phyloP scores from a whole-genome alignment of 257 asterid genomes.

The Plantago elongata region DNA sequence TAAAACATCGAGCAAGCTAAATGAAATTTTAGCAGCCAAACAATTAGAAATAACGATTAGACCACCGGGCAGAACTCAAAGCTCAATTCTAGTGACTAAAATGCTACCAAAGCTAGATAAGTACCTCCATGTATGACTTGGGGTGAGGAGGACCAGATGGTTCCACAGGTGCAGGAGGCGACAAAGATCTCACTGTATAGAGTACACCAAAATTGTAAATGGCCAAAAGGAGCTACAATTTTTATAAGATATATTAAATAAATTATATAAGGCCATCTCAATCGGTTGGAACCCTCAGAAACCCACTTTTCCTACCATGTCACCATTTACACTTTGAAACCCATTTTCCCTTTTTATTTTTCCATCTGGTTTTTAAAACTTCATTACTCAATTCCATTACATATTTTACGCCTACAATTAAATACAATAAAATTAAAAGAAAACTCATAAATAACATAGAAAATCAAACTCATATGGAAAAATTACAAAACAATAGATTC shows the following conservation, averaged over 20 bases:
- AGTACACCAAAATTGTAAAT: constrained; percentile 17
- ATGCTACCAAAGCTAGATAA: not conserved
- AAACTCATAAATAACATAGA: too few relatives aligned
- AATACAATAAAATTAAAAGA: too few relatives aligned
- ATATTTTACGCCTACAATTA: too few relatives aligned
- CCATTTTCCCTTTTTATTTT: too few relatives aligned
- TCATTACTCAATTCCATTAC: too few relatives aligned
- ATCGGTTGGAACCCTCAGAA: too few relatives aligned
- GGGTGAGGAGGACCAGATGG: constrained; percentile 76
- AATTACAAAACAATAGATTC: too few relatives aligned
- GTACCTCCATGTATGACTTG: constrained; percentile 86
- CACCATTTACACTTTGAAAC: too few relatives aligned
- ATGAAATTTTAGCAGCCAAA: not conserved
- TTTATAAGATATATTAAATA: constrained; percentile 1
- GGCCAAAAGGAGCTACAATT: constrained; percentile 7
- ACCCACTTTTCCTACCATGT: too few relatives aligned
- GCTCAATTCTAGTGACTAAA: not conserved
- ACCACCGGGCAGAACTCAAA: not conserved
- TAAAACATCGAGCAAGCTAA: not conserved
- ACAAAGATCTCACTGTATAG: constrained; percentile 59
- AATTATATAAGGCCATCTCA: constrained; percentile 8
- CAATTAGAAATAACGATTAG: too few relatives aligned
- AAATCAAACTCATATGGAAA: too few relatives aligned
- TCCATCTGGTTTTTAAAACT: too few relatives aligned
- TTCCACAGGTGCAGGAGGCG: constrained; percentile 64